Percentiles rank a stretch among this genome's conserved stretches.
Conservation (phyloP, 306 rosid genomes). For the Trichosanthes truncata region DNA sequence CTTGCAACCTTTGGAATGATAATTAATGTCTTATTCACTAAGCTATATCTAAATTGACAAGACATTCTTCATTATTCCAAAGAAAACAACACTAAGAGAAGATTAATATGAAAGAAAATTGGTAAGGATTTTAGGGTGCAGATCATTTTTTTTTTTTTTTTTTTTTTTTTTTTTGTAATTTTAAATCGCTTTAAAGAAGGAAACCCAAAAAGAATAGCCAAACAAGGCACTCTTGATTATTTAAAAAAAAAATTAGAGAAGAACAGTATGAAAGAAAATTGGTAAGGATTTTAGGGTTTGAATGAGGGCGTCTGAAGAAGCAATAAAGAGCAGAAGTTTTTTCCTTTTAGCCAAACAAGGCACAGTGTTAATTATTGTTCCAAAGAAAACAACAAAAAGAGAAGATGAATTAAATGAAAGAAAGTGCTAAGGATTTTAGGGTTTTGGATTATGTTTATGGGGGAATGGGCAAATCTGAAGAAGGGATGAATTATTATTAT, state of each 20-base stretch:
- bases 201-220: too few relatives aligned
- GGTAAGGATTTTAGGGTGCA: background rate
- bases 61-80: too few relatives aligned
- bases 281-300: background rate
- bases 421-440: background rate
- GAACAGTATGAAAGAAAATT: background rate
- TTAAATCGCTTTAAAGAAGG: background rate
- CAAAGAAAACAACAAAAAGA: background rate
- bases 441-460: background rate
- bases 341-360: background rate
- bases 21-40: too few relatives aligned
- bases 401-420: background rate
- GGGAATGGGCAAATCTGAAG: background rate
- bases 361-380: background rate
- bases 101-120: too few relatives aligned
- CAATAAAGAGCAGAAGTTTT: background rate
- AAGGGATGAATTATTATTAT: background rate
- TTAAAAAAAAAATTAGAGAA: background rate
- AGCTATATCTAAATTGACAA: too few relatives aligned
- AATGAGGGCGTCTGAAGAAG: background rate
- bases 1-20: too few relatives aligned
- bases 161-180: too few relatives aligned
- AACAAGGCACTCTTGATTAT: background rate
- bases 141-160: too few relatives aligned
- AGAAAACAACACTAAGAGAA: too few relatives aligned